Evolutionary conservation across 768 basidiomycete species (phyloP).

Genomic region (Bullera alba): DNA sequence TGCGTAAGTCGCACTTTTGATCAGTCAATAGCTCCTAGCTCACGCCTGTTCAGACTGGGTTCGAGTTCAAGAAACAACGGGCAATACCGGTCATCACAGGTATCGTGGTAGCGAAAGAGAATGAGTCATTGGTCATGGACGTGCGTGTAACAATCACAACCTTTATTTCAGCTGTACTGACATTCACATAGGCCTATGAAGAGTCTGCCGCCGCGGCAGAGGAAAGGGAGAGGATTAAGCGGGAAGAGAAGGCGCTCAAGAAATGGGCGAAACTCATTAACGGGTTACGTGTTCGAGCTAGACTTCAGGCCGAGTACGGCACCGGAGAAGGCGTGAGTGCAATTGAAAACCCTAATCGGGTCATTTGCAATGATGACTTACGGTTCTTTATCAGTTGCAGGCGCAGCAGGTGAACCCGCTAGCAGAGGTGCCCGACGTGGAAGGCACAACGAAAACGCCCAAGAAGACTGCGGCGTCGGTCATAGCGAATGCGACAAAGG

Average conservation of each 20-base stretch:
- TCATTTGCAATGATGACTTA: not conserved
- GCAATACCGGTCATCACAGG: conserved; percentile 80
- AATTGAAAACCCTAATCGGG: not conserved
- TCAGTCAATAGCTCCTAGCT: not conserved
- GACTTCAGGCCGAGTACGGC: conserved; percentile 71
- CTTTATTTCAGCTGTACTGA: not conserved
- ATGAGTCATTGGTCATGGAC: conserved; percentile 66
- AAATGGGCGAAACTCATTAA: conserved; percentile 82
- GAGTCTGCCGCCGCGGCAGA: conserved; percentile 70
- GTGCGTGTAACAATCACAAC: conserved; percentile 54
- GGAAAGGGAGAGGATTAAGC: conserved; percentile 67
- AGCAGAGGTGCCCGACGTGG: conserved; percentile 8
- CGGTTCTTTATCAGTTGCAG: conserved; percentile 11
- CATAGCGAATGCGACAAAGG: conserved; percentile 4
- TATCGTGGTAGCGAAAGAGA: conserved; percentile 75
- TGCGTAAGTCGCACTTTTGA: conserved; percentile 60
- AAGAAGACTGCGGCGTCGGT: not conserved
- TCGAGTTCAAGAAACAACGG: conserved; percentile 89
- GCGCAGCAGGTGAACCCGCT: conserved; percentile 27
- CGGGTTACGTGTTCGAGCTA: conserved; percentile 75
- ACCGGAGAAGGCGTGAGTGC: conserved; percentile 18
- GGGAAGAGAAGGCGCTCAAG: conserved; percentile 71
- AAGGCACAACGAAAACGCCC: not conserved
- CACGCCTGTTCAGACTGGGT: conserved; percentile 65
- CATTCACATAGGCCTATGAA: conserved; percentile 67